Percentiles rank a stretch among this genome's conserved stretches.
phyloP scores from a whole-genome alignment of 1,139 yeast genomes.

The Magnusiomyces clavatus region DNA sequence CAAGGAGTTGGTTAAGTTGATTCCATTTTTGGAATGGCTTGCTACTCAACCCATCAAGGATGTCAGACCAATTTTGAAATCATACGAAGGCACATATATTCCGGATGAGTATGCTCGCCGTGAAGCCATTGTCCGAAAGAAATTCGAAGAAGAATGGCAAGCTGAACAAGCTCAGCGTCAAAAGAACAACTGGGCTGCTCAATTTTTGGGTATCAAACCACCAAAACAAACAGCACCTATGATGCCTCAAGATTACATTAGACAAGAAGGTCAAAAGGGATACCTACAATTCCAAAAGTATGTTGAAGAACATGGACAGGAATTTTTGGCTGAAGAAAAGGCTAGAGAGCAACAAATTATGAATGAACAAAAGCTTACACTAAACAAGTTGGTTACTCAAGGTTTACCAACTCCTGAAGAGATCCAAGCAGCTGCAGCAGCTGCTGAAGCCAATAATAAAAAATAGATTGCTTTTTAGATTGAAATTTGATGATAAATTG shows the following conservation, averaged over 20 bases:
- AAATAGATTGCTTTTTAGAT: not conserved
- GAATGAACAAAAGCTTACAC: slow-evolving; percentile 68
- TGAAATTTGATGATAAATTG: not conserved
- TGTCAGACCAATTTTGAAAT: slow-evolving; percentile 76
- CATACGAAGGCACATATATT: slow-evolving; percentile 59
- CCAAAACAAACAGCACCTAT: slow-evolving; percentile 52
- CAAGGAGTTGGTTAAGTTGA: slow-evolving; percentile 58
- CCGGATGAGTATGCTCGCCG: slow-evolving; percentile 76
- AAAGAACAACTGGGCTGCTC: slow-evolving; percentile 46
- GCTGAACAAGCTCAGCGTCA: slow-evolving; percentile 33
- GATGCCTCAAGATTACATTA: slow-evolving; percentile 84
- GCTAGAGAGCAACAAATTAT: slow-evolving; percentile 71
- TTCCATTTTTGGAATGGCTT: slow-evolving; percentile 89
- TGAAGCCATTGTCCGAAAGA: slow-evolving; percentile 64
- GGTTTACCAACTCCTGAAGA: slow-evolving; percentile 85
- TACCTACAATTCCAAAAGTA: slow-evolving; percentile 77
- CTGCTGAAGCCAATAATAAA: slow-evolving; percentile 2
- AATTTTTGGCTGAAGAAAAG: slow-evolving; percentile 71
- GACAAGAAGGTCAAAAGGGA: slow-evolving; percentile 90
- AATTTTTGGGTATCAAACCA: slow-evolving; percentile 54
- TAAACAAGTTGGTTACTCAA: slow-evolving; percentile 76
- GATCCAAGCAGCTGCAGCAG: slow-evolving; percentile 29
- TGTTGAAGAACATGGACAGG: slow-evolving; percentile 82
- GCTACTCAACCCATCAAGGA: slow-evolving; percentile 89
- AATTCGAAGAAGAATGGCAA: slow-evolving; percentile 62